These are phyloP conservation scores for Penicillium sclerotigenum DNA, from an alignment of 2,329 filamentous ascomycete species.

Conservation along the genomic window DNA sequence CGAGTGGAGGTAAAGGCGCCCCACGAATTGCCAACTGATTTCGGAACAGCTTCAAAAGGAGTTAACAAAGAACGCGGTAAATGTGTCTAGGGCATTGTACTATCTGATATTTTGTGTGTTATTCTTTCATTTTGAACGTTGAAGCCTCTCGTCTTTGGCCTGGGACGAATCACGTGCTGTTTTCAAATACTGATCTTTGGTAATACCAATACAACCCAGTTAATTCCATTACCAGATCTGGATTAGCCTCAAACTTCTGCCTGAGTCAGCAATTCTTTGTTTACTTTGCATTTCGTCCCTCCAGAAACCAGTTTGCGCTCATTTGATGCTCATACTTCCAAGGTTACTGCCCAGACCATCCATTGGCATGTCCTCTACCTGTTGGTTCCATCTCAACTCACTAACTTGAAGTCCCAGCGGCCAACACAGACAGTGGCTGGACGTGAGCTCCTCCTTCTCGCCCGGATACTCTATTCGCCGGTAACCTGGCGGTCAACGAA, in stretches of 20 bases:
- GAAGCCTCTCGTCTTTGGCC: not conserved
- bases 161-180: not conserved
- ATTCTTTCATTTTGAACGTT: not conserved
- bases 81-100: not conserved
- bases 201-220: slow-evolving; percentile 7
- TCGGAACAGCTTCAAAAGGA: not conserved
- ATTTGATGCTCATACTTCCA: not conserved
- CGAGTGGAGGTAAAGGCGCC: slow-evolving; percentile 8
- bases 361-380: slow-evolving; percentile 3
- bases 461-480: slow-evolving; percentile 24
- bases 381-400: not conserved
- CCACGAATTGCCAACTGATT: slow-evolving; percentile 5
- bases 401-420: not conserved
- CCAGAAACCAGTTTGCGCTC: slow-evolving; percentile 14
- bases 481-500: slow-evolving; percentile 23
- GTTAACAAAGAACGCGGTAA: not conserved
- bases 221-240: slow-evolving; percentile 9
- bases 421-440: slow-evolving; percentile 23
- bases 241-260: slow-evolving; percentile 7
- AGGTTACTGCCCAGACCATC: slow-evolving; percentile 1
- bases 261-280: slow-evolving; percentile 36
- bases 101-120: not conserved
- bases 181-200: not conserved
- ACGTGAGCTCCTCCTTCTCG: slow-evolving; percentile 23
- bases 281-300: slow-evolving; percentile 24